Evolutionary conservation across 768 basidiomycete species (phyloP).

Genomic region (Podaxis sp.): DNA sequence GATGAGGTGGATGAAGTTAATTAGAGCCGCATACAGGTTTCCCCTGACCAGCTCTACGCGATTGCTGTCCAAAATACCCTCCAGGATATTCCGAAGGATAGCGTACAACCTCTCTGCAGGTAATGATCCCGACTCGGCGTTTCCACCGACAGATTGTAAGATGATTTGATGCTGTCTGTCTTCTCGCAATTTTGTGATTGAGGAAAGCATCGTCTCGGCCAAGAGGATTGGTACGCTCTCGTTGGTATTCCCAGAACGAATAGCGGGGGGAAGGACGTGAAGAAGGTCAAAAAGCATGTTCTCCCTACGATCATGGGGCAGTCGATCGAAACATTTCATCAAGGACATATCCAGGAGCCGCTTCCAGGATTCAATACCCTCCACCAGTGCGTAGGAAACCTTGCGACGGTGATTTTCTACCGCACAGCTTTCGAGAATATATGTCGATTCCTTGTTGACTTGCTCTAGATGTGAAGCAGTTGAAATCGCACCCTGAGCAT

Average conservation of each 20-base stretch:
- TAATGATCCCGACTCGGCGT: constrained; percentile 59
- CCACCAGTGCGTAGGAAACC: constrained; percentile 64
- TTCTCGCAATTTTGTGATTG: constrained; percentile 86
- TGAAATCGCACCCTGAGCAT: constrained; percentile 63
- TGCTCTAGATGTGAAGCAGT: constrained; percentile 61
- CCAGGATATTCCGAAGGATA: constrained; percentile 69
- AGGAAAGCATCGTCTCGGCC: constrained; percentile 75
- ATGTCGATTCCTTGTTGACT: constrained; percentile 62
- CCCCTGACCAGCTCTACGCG: constrained; percentile 85
- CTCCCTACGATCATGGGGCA: constrained; percentile 81
- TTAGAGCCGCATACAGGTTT: constrained; percentile 88
- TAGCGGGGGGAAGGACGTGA: constrained; percentile 68
- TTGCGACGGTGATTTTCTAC: constrained; percentile 87
- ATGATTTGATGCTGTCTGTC: constrained; percentile 69
- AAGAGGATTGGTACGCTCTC: constrained; percentile 78
- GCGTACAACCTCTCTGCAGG: constrained; percentile 77
- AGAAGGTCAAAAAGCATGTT: constrained; percentile 89
- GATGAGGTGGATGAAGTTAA: constrained; percentile 87
- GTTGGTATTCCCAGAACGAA: constrained; percentile 60
- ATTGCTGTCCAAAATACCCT: constrained; percentile 71
- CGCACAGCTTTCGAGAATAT: constrained; percentile 79
- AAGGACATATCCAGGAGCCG: constrained; percentile 80
- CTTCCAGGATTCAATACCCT: constrained; percentile 82
- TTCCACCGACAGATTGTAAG: constrained; percentile 60
- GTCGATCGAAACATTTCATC: constrained; percentile 78